These are phyloP conservation scores for Apiotrichum sp. DNA, from an alignment of 1,284 basidiomycete species.

Conservation along the genomic window DNA sequence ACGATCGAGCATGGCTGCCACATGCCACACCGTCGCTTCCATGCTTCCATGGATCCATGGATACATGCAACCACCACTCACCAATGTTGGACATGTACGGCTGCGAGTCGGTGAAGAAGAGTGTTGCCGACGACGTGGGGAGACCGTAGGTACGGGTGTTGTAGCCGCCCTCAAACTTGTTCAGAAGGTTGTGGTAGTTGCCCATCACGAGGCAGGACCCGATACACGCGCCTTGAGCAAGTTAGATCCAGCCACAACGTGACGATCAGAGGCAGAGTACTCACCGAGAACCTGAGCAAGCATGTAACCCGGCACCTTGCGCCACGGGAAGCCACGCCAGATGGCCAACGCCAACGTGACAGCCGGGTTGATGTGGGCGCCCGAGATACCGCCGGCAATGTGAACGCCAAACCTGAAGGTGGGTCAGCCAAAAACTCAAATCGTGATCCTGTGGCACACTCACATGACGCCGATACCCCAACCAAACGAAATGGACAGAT, in stretches of 20 bases:
- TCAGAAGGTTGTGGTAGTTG: slow-evolving; percentile 12
- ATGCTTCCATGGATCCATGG: too few relatives aligned
- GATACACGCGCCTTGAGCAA: slow-evolving; percentile 17
- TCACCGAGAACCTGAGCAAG: slow-evolving; percentile 25
- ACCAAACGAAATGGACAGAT: slow-evolving; percentile 6
- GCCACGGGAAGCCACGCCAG: slow-evolving; percentile 28
- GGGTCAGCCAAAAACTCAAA: not conserved
- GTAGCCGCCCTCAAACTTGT: slow-evolving; percentile 1
- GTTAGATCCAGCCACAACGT: too few relatives aligned
- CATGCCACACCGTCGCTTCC: too few relatives aligned
- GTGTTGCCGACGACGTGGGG: not conserved
- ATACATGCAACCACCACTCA: not conserved
- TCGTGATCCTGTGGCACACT: not conserved
- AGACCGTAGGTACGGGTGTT: not conserved
- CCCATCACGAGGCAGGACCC: slow-evolving; percentile 31
- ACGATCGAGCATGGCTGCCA: too few relatives aligned
- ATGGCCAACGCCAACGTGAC: slow-evolving; percentile 17
- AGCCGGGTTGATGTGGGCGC: slow-evolving; percentile 25
- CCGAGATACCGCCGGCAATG: slow-evolving; percentile 12
- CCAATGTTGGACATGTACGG: slow-evolving; percentile 11
- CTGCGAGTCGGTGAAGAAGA: slow-evolving; percentile 4
- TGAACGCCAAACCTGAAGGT: slow-evolving; percentile 5
- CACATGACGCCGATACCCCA: slow-evolving; percentile 13
- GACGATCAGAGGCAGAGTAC: not conserved
- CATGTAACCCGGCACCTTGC: slow-evolving; percentile 24